These are phyloP conservation scores for Reticulascus tulasneorum DNA, from an alignment of 2,329 filamentous ascomycete species.

Conservation along the genomic window DNA sequence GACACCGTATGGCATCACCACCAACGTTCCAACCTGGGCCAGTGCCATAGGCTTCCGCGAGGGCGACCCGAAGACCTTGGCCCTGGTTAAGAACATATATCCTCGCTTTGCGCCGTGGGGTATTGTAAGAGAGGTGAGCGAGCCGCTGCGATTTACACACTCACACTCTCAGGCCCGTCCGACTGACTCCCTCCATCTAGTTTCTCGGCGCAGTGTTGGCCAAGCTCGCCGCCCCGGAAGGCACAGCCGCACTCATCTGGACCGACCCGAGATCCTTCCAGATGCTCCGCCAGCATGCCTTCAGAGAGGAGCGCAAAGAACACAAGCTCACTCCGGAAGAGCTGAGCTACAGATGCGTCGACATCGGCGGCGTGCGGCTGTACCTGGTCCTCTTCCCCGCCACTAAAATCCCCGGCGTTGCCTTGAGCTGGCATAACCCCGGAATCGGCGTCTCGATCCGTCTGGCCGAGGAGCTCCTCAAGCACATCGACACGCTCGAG, in stretches of 20 bases:
- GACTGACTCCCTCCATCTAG: conserved; percentile 17
- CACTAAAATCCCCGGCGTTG: conserved; percentile 28
- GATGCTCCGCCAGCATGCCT: conserved; percentile 23
- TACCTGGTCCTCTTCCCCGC: conserved; percentile 39
- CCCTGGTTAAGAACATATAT: conserved; percentile 37
- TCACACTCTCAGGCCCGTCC: neutral
- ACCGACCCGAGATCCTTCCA: conserved; percentile 22
- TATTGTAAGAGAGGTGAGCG: conserved; percentile 26
- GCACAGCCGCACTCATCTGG: conserved; percentile 23
- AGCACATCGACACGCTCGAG: conserved; percentile 26
- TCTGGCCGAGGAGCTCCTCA: conserved; percentile 38
- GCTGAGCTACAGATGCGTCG: conserved; percentile 35
- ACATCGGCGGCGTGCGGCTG: conserved; percentile 36
- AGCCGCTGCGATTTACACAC: neutral
- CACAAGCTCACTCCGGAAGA: conserved; percentile 27
- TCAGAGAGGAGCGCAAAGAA: conserved; percentile 30
- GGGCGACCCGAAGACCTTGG: conserved; percentile 32
- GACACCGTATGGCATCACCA: conserved; percentile 42
- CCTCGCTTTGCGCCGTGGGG: conserved; percentile 42
- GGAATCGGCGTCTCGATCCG: conserved; percentile 45
- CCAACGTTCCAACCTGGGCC: conserved; percentile 41
- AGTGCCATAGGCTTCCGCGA: conserved; percentile 33
- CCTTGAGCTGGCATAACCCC: conserved; percentile 41
- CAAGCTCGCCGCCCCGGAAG: conserved; percentile 21
- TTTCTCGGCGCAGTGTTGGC: conserved; percentile 32